Percentiles rank a stretch among this genome's conserved stretches.
phyloP scores from a whole-genome alignment of 2,329 filamentous ascomycete genomes.

The Pestalotiopsis sp. region DNA sequence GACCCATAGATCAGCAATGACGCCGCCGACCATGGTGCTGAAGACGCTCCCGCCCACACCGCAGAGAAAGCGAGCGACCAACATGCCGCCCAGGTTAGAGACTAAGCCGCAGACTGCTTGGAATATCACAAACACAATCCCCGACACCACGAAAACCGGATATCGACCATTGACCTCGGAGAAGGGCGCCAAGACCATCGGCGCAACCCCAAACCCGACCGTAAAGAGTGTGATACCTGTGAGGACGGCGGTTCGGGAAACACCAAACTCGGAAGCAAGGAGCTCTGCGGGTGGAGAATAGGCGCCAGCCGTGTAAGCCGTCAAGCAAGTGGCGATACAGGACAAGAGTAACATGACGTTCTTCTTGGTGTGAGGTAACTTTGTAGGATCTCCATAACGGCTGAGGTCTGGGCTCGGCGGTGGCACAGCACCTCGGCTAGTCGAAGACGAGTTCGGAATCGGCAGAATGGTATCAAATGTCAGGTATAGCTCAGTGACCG shows the following conservation, averaged over 20 bases:
- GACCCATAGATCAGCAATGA: constrained; percentile 84
- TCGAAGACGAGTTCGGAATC: constrained; percentile 32
- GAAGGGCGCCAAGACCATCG: constrained; percentile 85
- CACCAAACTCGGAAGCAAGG: constrained; percentile 67
- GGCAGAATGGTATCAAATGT: constrained; percentile 65
- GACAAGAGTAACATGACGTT: constrained; percentile 72
- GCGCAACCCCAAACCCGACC: constrained; percentile 75
- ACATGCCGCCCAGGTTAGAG: constrained; percentile 69
- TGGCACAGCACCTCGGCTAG: constrained; percentile 35
- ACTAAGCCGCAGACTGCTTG: constrained; percentile 77
- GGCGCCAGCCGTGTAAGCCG: constrained; percentile 80
- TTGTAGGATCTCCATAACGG: constrained; percentile 70
- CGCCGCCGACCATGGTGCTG: constrained; percentile 89
- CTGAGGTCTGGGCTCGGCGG: constrained; percentile 68
- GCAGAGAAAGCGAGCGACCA: constrained; percentile 74
- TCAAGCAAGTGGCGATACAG: constrained; percentile 74
- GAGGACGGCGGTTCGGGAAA: constrained; percentile 68
- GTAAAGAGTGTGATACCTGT: constrained; percentile 84
- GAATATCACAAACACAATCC: constrained; percentile 70
- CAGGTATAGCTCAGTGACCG: constrained; percentile 60
- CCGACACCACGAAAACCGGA: constrained; percentile 78
- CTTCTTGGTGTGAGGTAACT: constrained; percentile 74
- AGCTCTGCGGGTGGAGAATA: constrained; percentile 72
- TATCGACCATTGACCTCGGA: constrained; percentile 86
- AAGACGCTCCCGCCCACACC: constrained; percentile 80